Evolutionary conservation across 2,329 filamentous ascomycete genomes (phyloP).

Genomic region (Mollisiaceae sp.): DNA sequence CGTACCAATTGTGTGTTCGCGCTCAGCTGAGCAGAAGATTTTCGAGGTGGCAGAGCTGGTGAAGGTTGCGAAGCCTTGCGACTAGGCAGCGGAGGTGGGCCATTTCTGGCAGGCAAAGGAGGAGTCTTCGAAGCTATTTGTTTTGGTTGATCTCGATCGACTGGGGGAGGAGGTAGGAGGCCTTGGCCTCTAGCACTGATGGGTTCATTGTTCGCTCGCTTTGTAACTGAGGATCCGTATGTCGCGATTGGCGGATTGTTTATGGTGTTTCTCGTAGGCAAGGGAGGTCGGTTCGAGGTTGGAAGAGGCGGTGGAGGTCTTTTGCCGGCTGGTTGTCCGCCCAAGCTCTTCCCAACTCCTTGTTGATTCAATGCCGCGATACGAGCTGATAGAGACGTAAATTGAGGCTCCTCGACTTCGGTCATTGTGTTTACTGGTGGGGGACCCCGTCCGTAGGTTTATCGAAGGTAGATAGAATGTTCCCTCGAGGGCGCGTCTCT

Average conservation of each 20-base stretch:
- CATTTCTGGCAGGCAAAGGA: conserved; percentile 36
- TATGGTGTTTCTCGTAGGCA: conserved; percentile 45
- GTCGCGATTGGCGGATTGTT: conserved; percentile 44
- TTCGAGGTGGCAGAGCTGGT: conserved; percentile 56
- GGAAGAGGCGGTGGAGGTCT: conserved; percentile 61
- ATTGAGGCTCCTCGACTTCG: conserved; percentile 65
- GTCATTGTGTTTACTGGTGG: conserved; percentile 51
- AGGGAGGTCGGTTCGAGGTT: conserved; percentile 43
- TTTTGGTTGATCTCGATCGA: conserved; percentile 37
- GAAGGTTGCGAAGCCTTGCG: conserved; percentile 43
- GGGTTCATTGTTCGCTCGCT: conserved; percentile 37
- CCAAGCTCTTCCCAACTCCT: conserved; percentile 31
- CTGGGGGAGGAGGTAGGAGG: conserved; percentile 39
- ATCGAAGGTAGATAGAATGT: not conserved
- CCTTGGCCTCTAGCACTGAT: conserved; percentile 29
- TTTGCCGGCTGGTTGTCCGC: conserved; percentile 48
- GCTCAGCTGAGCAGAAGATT: conserved; percentile 49
- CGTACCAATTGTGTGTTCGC: conserved; percentile 44
- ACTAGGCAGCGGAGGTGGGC: conserved; percentile 34
- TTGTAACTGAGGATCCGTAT: conserved; percentile 36
- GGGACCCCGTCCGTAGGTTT: not conserved
- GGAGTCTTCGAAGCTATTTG: conserved; percentile 30
- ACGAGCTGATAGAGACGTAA: conserved; percentile 63
- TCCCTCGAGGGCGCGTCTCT: not conserved
- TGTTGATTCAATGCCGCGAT: conserved; percentile 65